Percentiles rank a stretch among this genome's conserved stretches.
Conservation (phyloP, 2,329 filamentous ascomycete species). For the Cladophialophora carrionii region DNA sequence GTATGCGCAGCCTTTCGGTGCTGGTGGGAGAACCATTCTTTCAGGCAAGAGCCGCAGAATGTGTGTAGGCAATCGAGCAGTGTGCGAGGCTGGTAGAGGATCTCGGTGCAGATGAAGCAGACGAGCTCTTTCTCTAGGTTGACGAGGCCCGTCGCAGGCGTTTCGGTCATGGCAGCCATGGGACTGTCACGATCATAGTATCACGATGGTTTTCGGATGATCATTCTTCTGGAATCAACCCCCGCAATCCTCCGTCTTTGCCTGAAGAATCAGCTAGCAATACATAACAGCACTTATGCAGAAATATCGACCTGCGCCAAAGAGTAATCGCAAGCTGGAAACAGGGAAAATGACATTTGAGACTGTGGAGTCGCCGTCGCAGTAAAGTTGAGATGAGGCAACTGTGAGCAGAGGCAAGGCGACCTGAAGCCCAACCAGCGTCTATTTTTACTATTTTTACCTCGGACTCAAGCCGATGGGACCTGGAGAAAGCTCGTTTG, state of each 20-base stretch:
- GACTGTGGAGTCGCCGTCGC: not conserved
- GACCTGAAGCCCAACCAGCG: constrained; percentile 1
- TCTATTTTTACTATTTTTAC: constrained; percentile 4
- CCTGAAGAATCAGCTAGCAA: not conserved
- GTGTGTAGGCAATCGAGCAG: constrained; percentile 93
- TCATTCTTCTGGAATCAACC: not conserved
- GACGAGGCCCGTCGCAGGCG: constrained; percentile 45
- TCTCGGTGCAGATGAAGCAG: constrained; percentile 96
- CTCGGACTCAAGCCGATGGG: not conserved
- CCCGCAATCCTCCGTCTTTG: not conserved
- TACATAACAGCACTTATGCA: not conserved
- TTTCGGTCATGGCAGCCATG: constrained; percentile 30
- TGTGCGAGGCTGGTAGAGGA: constrained; percentile 87
- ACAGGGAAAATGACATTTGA: not conserved
- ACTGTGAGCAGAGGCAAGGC: not conserved
- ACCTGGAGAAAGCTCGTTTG: constrained; percentile 7
- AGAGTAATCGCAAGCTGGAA: not conserved
- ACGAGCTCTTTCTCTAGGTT: constrained; percentile 93
- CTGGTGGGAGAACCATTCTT: constrained; percentile 93
- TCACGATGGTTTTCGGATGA: not conserved
- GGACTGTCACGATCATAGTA: constrained; percentile 5
- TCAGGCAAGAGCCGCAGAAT: constrained; percentile 92
- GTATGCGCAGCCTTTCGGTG: constrained; percentile 58
- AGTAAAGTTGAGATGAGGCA: not conserved
- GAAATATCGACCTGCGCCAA: not conserved